phyloP scores from a whole-genome alignment of 257 asterid species.

The Osmanthus fragrans region DNA sequence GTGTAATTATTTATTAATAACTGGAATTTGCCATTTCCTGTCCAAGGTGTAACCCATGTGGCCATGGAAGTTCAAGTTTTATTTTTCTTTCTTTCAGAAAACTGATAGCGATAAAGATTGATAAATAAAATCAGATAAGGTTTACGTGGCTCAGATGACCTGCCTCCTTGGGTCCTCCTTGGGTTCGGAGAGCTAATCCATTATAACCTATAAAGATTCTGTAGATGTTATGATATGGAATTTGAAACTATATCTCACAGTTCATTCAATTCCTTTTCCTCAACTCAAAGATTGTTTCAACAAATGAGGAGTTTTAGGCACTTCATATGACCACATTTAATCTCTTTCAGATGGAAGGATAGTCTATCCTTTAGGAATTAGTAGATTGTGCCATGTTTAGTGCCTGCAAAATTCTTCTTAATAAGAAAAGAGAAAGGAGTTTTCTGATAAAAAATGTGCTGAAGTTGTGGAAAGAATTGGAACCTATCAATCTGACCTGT shows the following conservation, averaged over 20 bases:
- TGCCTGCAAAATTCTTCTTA: neutral
- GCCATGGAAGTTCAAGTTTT: neutral
- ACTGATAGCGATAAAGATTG: neutral
- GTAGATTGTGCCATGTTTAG: neutral
- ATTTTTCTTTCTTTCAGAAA: neutral
- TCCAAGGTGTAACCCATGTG: neutral
- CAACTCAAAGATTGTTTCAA: neutral
- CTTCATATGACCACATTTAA: neutral
- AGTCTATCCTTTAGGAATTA: neutral
- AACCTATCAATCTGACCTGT: neutral
- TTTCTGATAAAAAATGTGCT: neutral
- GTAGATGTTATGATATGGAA: neutral
- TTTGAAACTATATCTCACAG: no score
- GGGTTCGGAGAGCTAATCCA: neutral
- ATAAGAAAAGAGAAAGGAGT: neutral
- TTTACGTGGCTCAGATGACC: neutral
- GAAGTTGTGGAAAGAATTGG: neutral
- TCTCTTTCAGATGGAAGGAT: neutral
- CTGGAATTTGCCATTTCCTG: neutral
- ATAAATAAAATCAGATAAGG: neutral
- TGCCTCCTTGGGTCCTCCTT: neutral
- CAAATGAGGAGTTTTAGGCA: neutral
- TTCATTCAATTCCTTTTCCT: neutral
- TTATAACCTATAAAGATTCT: neutral
- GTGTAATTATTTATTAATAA: neutral